These are phyloP conservation scores for Vararia minispora DNA, from an alignment of 768 basidiomycete species.

Conservation along the genomic window DNA sequence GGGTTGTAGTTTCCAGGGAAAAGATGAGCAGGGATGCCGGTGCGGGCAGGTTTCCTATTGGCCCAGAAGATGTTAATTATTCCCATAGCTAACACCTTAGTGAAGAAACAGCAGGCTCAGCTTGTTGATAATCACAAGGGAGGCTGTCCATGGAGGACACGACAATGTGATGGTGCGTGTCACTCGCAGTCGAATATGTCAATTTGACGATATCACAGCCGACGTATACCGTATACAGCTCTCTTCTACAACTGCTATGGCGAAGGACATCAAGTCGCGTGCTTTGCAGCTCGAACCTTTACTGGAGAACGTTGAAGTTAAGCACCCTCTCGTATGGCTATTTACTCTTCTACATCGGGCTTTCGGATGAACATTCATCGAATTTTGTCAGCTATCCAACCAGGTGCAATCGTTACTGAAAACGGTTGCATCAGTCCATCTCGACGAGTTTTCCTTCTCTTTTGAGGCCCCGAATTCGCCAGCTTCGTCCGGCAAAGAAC, in stretches of 20 bases:
- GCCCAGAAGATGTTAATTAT: constrained; percentile 1
- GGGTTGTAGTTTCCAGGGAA: constrained; percentile 60
- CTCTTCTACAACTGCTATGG: constrained; percentile 50
- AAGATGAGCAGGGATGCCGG: constrained; percentile 72
- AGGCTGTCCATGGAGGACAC: constrained; percentile 75
- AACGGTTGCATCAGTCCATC: constrained; percentile 26
- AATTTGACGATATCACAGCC: constrained; percentile 2
- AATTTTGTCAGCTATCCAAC: constrained; percentile 37
- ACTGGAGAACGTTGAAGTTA: constrained; percentile 43
- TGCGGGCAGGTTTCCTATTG: constrained; percentile 33
- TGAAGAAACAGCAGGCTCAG: constrained; percentile 61
- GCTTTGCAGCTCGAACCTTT: constrained; percentile 43
- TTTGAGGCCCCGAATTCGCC: constrained; percentile 18
- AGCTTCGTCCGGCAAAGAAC: constrained; percentile 18
- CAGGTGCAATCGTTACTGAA: constrained; percentile 45
- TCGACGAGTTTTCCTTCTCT: constrained; percentile 2
- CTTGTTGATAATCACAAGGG: constrained; percentile 66
- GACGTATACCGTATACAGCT: constrained; percentile 44
- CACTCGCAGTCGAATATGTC: neutral
- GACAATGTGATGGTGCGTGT: constrained; percentile 66
- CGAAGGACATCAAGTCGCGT: constrained; percentile 44
- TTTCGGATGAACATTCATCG: constrained; percentile 3
- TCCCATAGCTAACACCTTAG: constrained; percentile 46
- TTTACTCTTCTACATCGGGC: neutral
- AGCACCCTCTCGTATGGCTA: constrained; percentile 60